Evolutionary conservation across 2,329 filamentous ascomycete species (phyloP).

Genomic region (Chrysoporthe puriensis): DNA sequence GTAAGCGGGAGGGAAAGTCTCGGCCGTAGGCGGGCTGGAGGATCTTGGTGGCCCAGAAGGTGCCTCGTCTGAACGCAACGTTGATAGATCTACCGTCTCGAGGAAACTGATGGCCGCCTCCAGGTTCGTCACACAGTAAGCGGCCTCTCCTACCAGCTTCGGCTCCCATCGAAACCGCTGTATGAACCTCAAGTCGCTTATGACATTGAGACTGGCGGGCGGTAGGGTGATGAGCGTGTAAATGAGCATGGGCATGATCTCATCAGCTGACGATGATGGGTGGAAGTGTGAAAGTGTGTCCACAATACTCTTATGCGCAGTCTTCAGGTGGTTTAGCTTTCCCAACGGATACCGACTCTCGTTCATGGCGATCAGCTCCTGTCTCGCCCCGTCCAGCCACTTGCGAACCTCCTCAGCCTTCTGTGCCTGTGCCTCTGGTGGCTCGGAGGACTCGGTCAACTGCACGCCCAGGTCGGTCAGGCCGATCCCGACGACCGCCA

Average conservation of each 20-base stretch:
- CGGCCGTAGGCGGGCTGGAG: conserved; percentile 53
- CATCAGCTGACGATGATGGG: conserved; percentile 87
- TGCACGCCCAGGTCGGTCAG: conserved; percentile 83
- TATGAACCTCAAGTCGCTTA: conserved; percentile 95
- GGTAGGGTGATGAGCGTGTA: conserved; percentile 92
- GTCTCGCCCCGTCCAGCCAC: conserved; percentile 71
- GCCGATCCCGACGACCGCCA: conserved; percentile 90
- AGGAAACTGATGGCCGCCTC: conserved; percentile 94
- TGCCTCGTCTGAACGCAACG: conserved; percentile 77
- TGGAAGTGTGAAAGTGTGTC: conserved; percentile 75
- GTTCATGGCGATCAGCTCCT: conserved; percentile 79
- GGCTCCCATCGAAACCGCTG: conserved; percentile 85
- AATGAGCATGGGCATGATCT: conserved; percentile 95
- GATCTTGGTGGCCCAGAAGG: conserved; percentile 69
- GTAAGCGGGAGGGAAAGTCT: conserved; percentile 63
- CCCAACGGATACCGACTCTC: conserved; percentile 85
- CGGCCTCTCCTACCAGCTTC: conserved; percentile 90
- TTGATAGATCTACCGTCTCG: conserved; percentile 92
- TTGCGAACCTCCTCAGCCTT: conserved; percentile 70
- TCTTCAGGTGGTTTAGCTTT: conserved; percentile 86
- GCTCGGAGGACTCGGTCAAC: conserved; percentile 59
- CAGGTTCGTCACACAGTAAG: conserved; percentile 94
- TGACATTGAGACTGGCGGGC: conserved; percentile 81
- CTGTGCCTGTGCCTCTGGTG: conserved; percentile 60
- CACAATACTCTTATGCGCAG: conserved; percentile 91